Base-by-base conservation (phyloP, 1,284 basidiomycete species). In the Apiotrichum siamense region DNA sequence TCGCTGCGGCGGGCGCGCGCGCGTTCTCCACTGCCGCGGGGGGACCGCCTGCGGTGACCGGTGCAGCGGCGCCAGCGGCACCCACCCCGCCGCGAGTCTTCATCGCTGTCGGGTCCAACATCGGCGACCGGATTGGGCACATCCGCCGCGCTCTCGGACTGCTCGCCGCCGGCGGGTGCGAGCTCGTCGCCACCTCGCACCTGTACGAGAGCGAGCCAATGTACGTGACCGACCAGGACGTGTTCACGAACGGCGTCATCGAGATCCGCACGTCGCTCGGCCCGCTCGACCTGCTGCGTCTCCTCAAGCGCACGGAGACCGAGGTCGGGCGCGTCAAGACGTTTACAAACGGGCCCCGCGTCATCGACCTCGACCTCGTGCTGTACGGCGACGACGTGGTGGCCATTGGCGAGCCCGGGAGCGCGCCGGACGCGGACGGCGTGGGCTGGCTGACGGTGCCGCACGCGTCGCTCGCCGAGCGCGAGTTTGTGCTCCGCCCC, bases 201-300 rank as follows among this genome's bases (percentile, higher is more conserved):
- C 73, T 98, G 75, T 98, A 98, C 69, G 87, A 97, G 74, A 93
- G 87, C 18, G 79, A 84, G 20, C 91, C 96, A 0, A 97, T 97
- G 96, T 99, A 98, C 72, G 84, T 94, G 23, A 81, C 81, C 17
- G 85, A 96, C 57, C 94, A 99, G 70, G 87, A 87, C 23, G 75
- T 78, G 26, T 98, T 98, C 73, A 80, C 88, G 56, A 98, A 98
- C 66, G 88, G 88, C 51, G 90, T 87, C 10, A 87, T 92, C 59
- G 78, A 91, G 72, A 89, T 94, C 55, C 78, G 83, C 55, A 97
- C 92, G 0, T 80, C 82, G 32, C 66, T 97, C 0, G 54, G 74
- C 2, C 86, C 94, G 0, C 51, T 75, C 0, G 71, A 77, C 2
- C 77, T 98, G 1, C 77, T 97, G 1, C 64, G 66, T 0, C 66